Evolutionary conservation across 371 early-diverging fungal species (phyloP).

Genomic region (Mucor plumbeus): DNA sequence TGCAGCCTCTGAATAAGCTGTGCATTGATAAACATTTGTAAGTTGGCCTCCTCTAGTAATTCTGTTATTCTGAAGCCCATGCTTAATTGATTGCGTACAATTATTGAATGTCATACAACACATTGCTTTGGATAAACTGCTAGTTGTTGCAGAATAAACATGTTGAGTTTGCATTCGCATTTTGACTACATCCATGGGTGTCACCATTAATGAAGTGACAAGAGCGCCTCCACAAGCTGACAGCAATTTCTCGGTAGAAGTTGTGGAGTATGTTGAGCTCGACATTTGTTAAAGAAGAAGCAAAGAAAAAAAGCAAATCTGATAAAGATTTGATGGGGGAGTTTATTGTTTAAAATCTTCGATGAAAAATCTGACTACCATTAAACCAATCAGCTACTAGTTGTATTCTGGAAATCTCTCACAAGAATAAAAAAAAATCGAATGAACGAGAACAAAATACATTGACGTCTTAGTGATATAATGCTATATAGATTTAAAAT

Average conservation of each 20-base stretch:
- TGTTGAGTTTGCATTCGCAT: conserved; percentile 85
- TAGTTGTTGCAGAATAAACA: conserved; percentile 4
- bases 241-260: conserved; percentile 56
- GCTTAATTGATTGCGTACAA: conserved; percentile 28
- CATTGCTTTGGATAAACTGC: conserved; percentile 1
- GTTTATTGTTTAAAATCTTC: neutral
- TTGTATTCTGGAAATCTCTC: neutral
- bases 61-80: conserved; percentile 20
- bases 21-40: conserved; percentile 37
- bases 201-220: conserved; percentile 72
- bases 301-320: conserved; percentile 8
- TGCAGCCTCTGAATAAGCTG: conserved; percentile 11
- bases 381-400: neutral
- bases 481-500: neutral
- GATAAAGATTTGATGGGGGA: conserved; percentile 11
- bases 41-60: conserved; percentile 16
- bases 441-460: neutral
- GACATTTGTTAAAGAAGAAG: neutral
- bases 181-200: conserved; percentile 95
- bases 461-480: conserved; percentile 1
- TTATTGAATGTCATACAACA: conserved; percentile 23
- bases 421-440: neutral
- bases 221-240: conserved; percentile 82
- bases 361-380: neutral
- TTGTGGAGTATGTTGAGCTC: conserved; percentile 10